Evolutionary conservation across 2,329 filamentous ascomycete genomes (phyloP).

Genomic region (Alternaria sp.): DNA sequence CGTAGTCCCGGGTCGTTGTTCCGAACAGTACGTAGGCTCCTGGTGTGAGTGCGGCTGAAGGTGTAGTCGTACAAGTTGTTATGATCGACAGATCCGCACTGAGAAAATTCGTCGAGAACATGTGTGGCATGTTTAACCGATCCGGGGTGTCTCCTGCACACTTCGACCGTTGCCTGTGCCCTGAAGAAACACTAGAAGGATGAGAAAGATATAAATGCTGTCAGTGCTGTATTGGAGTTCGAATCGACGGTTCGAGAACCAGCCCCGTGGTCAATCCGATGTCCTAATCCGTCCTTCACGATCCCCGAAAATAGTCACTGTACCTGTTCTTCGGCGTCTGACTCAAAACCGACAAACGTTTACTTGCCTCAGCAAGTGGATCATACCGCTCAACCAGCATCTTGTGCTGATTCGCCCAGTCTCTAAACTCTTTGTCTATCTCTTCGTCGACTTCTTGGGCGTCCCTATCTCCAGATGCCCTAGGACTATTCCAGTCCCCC

Average conservation of each 20-base stretch:
- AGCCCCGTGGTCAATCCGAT: background rate
- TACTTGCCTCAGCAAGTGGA: background rate
- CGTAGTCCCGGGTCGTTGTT: background rate
- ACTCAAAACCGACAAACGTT: background rate
- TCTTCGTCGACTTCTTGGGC: background rate
- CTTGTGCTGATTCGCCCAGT: slow-evolving; percentile 1
- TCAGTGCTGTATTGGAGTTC: background rate
- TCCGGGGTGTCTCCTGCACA: background rate
- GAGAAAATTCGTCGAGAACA: background rate
- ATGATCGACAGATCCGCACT: background rate
- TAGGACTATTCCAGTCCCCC: background rate
- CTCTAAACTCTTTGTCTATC: background rate
- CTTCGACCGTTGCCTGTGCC: background rate
- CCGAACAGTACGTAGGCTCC: background rate
- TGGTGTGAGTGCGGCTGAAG: background rate
- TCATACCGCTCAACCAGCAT: slow-evolving; percentile 9
- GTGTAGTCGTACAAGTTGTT: background rate
- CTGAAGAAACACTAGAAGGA: background rate
- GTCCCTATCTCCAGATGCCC: background rate
- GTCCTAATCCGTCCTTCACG: background rate
- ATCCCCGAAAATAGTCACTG: background rate
- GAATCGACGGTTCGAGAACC: background rate
- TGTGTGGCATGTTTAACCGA: background rate
- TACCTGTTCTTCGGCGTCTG: background rate
- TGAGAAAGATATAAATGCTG: background rate